Evolutionary conservation across 116 monocot genomes (phyloP), one percentile per base, ranked within the genome.

Genomic region (Cymodocea nodosa): DNA sequence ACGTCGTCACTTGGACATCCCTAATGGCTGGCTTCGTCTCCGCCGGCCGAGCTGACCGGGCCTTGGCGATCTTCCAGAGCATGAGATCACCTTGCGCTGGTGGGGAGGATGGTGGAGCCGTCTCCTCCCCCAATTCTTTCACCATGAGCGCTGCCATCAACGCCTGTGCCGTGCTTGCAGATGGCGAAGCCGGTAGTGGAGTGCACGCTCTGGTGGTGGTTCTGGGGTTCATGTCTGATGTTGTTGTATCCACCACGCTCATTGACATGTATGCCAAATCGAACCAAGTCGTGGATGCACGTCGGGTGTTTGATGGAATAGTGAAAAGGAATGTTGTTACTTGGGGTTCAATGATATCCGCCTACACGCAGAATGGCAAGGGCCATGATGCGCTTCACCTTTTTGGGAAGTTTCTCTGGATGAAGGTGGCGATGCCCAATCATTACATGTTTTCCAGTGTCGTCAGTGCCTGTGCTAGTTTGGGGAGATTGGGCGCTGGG

Each of bases 371-470:
- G 67, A 94, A 86, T 56, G 86, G 81, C 3, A 25, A 50, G 15
- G 75, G 74, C 7, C 23, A 68, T 4, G 74, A 82, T 9, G 89
- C 84, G 7, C 51, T 94, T 11, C 15, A 24, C 25, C 60, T 94
- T 18, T 94, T 89, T 39, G 40, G 70, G 0, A 71, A 79, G 25
- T 84, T 89, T 51, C 71, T 84, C 37, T 14, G 55, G 18, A 18
- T 16, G 34, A 8, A 36, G 4, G 15, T 23, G 2, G 12, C 62
- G 30, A 51, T 22, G 10, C 80, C 94, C 16, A 89, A 86, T 73
- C 94, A 86, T 44, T 94, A 84, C 71, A 82, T 86, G 66, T 65
- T 94, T 25, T 89, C 89, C 2, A 82, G 84, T 62, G 60, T 77
- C 24, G 75, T 89, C 50, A 84, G 69, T 54, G 80, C 89, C 4